Base-by-base conservation (phyloP, 2,329 filamentous ascomycete genomes). In the Gyromitra esculenta region DNA sequence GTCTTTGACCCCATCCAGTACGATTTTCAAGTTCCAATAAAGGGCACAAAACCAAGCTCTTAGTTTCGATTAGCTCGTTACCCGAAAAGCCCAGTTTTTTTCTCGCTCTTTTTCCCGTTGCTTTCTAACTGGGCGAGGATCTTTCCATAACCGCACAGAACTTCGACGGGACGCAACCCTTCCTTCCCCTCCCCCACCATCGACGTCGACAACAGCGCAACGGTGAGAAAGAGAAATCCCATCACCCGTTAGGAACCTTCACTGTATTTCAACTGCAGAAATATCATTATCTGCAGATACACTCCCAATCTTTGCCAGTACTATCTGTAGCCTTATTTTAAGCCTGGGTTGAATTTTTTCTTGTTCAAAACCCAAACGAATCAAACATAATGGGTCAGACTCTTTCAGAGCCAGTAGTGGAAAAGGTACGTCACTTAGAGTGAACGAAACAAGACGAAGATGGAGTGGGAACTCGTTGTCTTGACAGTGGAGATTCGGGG, bases 341-440 rank as follows among this genome's bases (percentile, higher is more conserved):
- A 43, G 68, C 18, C 21, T 37, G 43, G 45, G 56, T 73, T 62
- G 39, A 76, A 48, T 45, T 70, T 63, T 65, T 77, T 41, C 18
- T 64, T 62, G 6, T 43, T 66, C 6, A 50, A 62, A 21, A 48
- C 71, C 39, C 63, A 59, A 64, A 68, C 65, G 66, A 77, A 81
- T 3, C 25, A 31, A 2, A 4, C 83, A 87, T 84, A 86, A 99
- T 99, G 96, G 96, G 96, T 89, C 96, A 99, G 88, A 99, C 96
- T 85, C 91, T 99, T 84, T 98, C 95, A 83, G 96, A 99, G 88
- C 96, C 96, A 83, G 94, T 99, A 83, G 92, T 97, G 85, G 96
- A 98, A 84, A 99, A 99, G 94, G 96, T 99, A 89, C 84, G 76
- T 75, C 48, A 56, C 76, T 60, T 52, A 37, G 13, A 71, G 57